phyloP scores from a whole-genome alignment of 768 basidiomycete genomes.

The Mycena epipterygia region DNA sequence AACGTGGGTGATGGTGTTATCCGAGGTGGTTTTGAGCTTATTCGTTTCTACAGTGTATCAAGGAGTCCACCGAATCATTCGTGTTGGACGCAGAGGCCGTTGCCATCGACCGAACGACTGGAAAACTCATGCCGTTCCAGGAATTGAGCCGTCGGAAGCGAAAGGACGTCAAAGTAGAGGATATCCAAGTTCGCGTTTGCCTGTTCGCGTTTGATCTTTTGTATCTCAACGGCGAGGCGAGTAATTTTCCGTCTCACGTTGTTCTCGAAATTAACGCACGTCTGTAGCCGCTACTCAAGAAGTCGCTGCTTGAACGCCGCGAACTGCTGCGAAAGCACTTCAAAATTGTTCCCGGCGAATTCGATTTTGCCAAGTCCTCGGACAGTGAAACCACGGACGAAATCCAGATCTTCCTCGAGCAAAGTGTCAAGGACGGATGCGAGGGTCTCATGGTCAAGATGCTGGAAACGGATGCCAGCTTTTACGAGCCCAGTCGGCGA shows the following conservation, averaged over 20 bases:
- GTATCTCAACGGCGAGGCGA: slow-evolving; percentile 96
- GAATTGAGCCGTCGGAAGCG: slow-evolving; percentile 95
- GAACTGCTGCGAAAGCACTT: slow-evolving; percentile 86
- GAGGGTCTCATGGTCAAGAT: slow-evolving; percentile 99
- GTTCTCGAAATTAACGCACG: neutral
- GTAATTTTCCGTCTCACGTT: slow-evolving; percentile 36
- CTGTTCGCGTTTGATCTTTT: slow-evolving; percentile 96
- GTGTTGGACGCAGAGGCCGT: slow-evolving; percentile 98
- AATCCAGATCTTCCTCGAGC: slow-evolving; percentile 94
- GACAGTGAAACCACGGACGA: slow-evolving; percentile 93
- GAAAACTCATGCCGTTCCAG: slow-evolving; percentile 97
- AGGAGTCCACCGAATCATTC: slow-evolving; percentile 86
- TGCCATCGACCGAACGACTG: slow-evolving; percentile 88
- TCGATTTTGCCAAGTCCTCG: slow-evolving; percentile 92
- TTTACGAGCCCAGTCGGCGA: slow-evolving; percentile 94
- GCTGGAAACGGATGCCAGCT: slow-evolving; percentile 92
- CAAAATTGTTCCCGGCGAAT: slow-evolving; percentile 86
- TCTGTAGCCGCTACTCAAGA: slow-evolving; percentile 83
- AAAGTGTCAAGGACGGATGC: slow-evolving; percentile 97
- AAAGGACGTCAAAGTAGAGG: slow-evolving; percentile 98
- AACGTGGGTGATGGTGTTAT: slow-evolving; percentile 62
- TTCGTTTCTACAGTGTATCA: slow-evolving; percentile 76
- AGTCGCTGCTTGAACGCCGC: slow-evolving; percentile 81
- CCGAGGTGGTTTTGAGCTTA: neutral
- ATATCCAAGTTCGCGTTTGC: slow-evolving; percentile 97